Evolutionary conservation across 768 basidiomycete species (phyloP).

Genomic region (Agrocybe pediades): DNA sequence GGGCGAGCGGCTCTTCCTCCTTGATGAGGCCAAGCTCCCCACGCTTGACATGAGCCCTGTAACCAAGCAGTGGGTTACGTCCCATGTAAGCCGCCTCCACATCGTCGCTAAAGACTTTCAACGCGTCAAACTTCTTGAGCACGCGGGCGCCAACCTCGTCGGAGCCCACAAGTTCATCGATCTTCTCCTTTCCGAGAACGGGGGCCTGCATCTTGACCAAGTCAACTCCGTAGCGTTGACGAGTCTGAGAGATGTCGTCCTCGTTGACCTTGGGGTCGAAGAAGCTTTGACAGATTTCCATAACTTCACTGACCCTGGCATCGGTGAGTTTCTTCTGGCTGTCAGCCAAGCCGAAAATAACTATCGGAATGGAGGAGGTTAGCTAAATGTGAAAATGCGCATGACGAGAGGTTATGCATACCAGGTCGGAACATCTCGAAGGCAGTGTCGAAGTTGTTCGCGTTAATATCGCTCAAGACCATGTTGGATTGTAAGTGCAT

Average conservation of each 20-base stretch:
- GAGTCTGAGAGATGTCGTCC: conserved; percentile 11
- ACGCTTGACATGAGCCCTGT: conserved; percentile 18
- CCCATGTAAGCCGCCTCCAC: conserved; percentile 21
- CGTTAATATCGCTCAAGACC: conserved; percentile 42
- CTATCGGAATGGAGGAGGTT: conserved; percentile 5
- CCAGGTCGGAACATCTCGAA: conserved; percentile 48
- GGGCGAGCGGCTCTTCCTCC: conserved; percentile 6
- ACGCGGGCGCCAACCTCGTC: conserved; percentile 34
- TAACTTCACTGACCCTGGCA: conserved; percentile 16
- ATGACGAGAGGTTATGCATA: conserved; percentile 9
- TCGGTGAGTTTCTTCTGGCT: conserved; percentile 25
- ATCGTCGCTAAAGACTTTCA: conserved; percentile 35
- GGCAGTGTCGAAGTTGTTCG: conserved; percentile 51
- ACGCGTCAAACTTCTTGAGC: conserved; percentile 45
- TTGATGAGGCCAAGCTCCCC: conserved; percentile 23
- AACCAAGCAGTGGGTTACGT: conserved; percentile 22
- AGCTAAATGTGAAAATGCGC: neutral
- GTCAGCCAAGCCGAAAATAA: conserved; percentile 26
- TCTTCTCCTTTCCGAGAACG: conserved; percentile 19
- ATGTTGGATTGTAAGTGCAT: conserved; percentile 41
- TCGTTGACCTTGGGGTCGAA: conserved; percentile 25
- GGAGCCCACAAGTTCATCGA: conserved; percentile 17
- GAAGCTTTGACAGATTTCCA: conserved; percentile 23
- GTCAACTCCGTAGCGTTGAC: conserved; percentile 20
- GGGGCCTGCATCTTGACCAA: conserved; percentile 19